Conservation (phyloP, 2,329 filamentous ascomycete species). For the Sporothrix inflata region DNA sequence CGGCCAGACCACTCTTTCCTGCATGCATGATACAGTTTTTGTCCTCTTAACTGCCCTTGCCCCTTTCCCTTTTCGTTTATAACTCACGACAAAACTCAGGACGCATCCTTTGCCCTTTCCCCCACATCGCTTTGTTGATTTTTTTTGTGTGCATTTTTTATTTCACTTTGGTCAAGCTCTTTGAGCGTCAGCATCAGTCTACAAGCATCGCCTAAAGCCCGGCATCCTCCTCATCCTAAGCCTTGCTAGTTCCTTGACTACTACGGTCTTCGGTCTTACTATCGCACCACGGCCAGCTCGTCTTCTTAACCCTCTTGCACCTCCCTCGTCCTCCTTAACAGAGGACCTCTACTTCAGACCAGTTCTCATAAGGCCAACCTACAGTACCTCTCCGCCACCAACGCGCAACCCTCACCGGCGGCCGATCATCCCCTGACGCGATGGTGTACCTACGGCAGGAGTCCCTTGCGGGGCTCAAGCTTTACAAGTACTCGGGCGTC, state of each 20-base stretch:
- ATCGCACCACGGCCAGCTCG: background rate
- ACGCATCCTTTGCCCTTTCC: background rate
- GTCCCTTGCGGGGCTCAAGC: slow-evolving; percentile 81
- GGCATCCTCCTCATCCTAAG: slow-evolving; percentile 9
- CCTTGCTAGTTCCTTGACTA: background rate
- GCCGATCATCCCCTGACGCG: background rate
- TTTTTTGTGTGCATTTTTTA: background rate
- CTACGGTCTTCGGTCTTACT: background rate
- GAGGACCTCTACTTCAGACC: background rate
- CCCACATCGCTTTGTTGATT: slow-evolving; percentile 2
- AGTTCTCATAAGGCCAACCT: background rate
- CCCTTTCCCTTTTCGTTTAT: slow-evolving; percentile 16
- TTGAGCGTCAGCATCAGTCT: background rate
- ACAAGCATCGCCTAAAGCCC: slow-evolving; percentile 5
- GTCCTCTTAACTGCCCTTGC: background rate
- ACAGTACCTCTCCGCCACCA: background rate
- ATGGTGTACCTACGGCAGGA: slow-evolving; percentile 98
- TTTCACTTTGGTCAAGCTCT: slow-evolving; percentile 1
- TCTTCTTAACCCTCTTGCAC: background rate
- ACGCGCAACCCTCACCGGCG: background rate
- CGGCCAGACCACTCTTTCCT: background rate
- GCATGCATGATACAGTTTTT: background rate
- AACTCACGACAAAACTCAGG: background rate
- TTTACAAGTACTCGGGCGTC: slow-evolving; percentile 94
- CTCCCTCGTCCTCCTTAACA: background rate